A percentile compares a stretch with the other conserved stretches of the same genome.
Evolutionary conservation across 225 moss, liverwort and hornwort species (phyloP).

Genomic region (Ulota crispa): DNA sequence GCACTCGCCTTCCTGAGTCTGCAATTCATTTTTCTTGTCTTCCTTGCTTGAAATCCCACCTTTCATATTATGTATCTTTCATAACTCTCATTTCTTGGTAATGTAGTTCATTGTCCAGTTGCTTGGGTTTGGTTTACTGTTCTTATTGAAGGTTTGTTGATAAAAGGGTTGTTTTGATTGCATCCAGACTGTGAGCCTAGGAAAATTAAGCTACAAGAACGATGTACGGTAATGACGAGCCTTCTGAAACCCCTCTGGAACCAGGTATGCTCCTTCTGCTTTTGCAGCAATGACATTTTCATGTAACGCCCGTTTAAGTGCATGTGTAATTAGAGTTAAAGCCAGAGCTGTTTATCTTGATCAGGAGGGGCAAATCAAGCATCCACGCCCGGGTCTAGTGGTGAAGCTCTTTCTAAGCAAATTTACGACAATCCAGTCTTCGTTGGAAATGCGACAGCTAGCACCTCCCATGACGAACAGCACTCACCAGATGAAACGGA

Average conservation of each 20-base stretch:
- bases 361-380: conserved; percentile 40
- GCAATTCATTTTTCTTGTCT: too few relatives aligned
- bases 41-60: too few relatives aligned
- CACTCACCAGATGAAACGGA: conserved; percentile 29
- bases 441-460: conserved; percentile 34
- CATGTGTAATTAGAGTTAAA: neutral
- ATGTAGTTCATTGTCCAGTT: too few relatives aligned
- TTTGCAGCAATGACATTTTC: neutral
- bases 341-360: neutral
- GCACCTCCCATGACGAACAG: conserved; percentile 33
- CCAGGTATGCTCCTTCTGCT: conserved; percentile 35
- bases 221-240: conserved; percentile 48
- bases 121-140: too few relatives aligned
- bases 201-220: conserved; percentile 11
- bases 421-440: conserved; percentile 43
- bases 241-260: conserved; percentile 39
- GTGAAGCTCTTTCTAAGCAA: conserved; percentile 50
- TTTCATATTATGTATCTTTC: too few relatives aligned
- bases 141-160: too few relatives aligned
- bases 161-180: too few relatives aligned
- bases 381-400: conserved; percentile 42
- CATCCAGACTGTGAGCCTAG: neutral
- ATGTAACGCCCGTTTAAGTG: neutral
- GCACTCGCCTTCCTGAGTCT: too few relatives aligned
- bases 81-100: too few relatives aligned